A percentile compares a stretch with the other conserved stretches of the same genome.
Conservation (phyloP, 2,329 filamentous ascomycete genomes). For the Apiospora kogelbergensis region DNA sequence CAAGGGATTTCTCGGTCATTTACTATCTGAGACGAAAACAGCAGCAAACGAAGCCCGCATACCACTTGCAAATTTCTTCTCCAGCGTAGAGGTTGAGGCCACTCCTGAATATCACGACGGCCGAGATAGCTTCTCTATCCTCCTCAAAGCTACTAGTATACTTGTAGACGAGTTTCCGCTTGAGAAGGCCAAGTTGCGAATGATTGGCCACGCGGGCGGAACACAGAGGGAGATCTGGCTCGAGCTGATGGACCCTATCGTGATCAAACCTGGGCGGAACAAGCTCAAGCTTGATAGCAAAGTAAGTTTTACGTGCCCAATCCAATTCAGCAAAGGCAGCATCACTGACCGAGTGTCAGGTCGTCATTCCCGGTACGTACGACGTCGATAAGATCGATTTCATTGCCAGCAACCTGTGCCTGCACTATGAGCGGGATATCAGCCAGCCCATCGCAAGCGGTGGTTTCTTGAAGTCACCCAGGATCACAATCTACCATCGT, state of each 20-base stretch:
- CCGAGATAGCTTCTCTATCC: constrained; percentile 73
- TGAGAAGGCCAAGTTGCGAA: constrained; percentile 62
- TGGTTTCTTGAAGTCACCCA: constrained; percentile 57
- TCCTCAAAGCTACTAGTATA: constrained; percentile 68
- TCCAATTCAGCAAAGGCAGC: not conserved
- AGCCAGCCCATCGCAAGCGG: constrained; percentile 46
- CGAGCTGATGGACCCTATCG: constrained; percentile 44
- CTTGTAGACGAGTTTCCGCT: constrained; percentile 69
- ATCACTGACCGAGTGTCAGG: constrained; percentile 35
- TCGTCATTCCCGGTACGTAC: constrained; percentile 71
- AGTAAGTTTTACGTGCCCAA: constrained; percentile 29
- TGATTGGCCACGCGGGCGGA: constrained; percentile 56
- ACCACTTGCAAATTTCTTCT: constrained; percentile 73
- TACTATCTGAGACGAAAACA: constrained; percentile 45
- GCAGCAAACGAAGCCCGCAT: constrained; percentile 62
- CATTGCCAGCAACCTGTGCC: constrained; percentile 59
- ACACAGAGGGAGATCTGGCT: constrained; percentile 68
- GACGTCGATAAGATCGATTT: constrained; percentile 72
- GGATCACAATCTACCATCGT: constrained; percentile 73
- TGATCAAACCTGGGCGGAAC: constrained; percentile 55
- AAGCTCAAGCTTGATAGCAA: constrained; percentile 45
- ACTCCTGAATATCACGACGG: constrained; percentile 68
- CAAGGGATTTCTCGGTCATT: constrained; percentile 46
- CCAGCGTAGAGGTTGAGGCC: constrained; percentile 64
- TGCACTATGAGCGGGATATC: constrained; percentile 63